phyloP scores from a whole-genome alignment of 1,284 basidiomycete species.

The Cronartium ribicola region DNA sequence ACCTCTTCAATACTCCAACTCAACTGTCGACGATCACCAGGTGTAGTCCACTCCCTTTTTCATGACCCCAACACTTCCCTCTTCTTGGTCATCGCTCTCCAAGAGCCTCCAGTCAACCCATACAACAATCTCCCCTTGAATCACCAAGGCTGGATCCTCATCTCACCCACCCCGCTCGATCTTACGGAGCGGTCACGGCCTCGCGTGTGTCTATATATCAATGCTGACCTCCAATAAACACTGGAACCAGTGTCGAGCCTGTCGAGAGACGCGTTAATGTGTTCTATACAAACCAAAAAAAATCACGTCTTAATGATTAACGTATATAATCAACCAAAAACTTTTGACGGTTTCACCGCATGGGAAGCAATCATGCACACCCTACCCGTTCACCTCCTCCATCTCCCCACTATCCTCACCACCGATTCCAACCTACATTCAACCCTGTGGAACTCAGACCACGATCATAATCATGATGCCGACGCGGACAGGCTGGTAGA shows the following conservation, averaged over 20 bases:
- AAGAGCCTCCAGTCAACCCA: slow-evolving; percentile 3
- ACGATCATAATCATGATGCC: neutral
- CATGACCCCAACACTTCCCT: neutral
- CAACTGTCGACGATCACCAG: slow-evolving; percentile 2
- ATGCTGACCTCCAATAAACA: neutral
- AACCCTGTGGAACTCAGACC: neutral
- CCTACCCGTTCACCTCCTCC: neutral
- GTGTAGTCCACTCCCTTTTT: neutral
- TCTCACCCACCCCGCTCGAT: neutral
- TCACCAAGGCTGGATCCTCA: slow-evolving; percentile 2
- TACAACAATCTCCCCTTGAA: neutral
- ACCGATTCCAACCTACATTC: slow-evolving; percentile 19
- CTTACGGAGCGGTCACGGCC: neutral
- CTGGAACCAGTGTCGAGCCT: neutral
- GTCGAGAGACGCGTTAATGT: neutral
- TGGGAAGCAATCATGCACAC: neutral
- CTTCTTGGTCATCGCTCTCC: neutral
- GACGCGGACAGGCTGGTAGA: neutral
- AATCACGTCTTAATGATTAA: neutral
- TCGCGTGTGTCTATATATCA: slow-evolving; percentile 13
- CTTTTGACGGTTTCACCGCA: neutral
- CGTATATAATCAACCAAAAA: slow-evolving; percentile 2
- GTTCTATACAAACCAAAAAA: too few relatives aligned
- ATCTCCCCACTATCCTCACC: neutral
- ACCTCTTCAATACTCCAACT: neutral